Evolutionary conservation across 2,329 filamentous ascomycete species (phyloP).

Genomic region (Sclerotinia sclerotiorum): DNA sequence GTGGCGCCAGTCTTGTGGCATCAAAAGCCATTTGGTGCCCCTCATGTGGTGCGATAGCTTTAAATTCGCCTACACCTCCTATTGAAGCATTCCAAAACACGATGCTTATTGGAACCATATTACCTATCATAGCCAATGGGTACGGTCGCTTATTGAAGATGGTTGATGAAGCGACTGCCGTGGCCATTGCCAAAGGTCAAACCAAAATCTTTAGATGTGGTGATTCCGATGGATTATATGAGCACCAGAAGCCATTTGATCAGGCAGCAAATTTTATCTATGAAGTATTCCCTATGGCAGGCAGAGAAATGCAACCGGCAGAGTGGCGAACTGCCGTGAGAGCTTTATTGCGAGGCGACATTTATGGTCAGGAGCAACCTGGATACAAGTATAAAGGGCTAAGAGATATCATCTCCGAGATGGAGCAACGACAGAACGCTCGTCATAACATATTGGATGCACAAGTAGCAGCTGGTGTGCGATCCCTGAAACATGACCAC

Average conservation of each 20-base stretch:
- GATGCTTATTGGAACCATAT: slow-evolving; percentile 58
- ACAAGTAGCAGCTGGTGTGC: slow-evolving; percentile 45
- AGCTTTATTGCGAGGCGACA: slow-evolving; percentile 55
- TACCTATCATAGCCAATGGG: slow-evolving; percentile 58
- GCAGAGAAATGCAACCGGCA: slow-evolving; percentile 48
- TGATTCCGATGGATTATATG: slow-evolving; percentile 38
- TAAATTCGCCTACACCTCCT: slow-evolving; percentile 44
- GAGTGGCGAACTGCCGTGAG: slow-evolving; percentile 56
- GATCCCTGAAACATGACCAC: background rate
- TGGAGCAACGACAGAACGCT: slow-evolving; percentile 52
- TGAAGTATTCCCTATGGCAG: background rate
- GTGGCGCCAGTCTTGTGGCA: slow-evolving; percentile 34
- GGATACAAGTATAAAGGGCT: slow-evolving; percentile 49
- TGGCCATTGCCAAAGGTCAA: slow-evolving; percentile 46
- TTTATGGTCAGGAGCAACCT: slow-evolving; percentile 51
- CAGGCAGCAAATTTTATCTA: slow-evolving; percentile 20
- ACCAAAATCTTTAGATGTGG: slow-evolving; percentile 38
- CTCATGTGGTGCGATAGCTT: slow-evolving; percentile 47
- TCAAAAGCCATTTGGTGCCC: slow-evolving; percentile 54
- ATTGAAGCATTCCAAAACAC: slow-evolving; percentile 57
- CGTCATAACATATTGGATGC: slow-evolving; percentile 54
- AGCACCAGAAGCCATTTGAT: slow-evolving; percentile 14
- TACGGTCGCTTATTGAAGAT: slow-evolving; percentile 56
- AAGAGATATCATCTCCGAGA: slow-evolving; percentile 52
- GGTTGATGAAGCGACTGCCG: slow-evolving; percentile 53